Conservation (phyloP, 2,329 filamentous ascomycete genomes). For the Ceratocystis albifundus region DNA sequence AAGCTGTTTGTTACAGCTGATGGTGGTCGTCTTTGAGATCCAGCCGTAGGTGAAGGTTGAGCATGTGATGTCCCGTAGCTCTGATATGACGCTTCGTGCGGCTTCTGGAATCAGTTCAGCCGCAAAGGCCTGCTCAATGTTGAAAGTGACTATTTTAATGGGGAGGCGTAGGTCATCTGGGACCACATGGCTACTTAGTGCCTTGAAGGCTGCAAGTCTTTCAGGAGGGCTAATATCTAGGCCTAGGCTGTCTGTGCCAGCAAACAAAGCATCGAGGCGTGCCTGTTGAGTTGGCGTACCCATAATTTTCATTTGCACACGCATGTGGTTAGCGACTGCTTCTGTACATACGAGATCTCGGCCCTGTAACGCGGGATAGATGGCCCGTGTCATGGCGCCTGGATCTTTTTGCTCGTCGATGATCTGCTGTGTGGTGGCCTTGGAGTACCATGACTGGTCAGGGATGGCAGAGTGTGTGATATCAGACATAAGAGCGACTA, state of each 20-base stretch:
- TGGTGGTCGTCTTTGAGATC: not conserved
- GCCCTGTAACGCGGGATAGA: constrained; percentile 3
- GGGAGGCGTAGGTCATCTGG: constrained; percentile 4
- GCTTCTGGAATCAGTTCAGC: not conserved
- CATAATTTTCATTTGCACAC: constrained; percentile 15
- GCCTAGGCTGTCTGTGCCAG: not conserved
- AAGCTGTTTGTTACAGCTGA: constrained; percentile 14
- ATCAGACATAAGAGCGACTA: constrained; percentile 13
- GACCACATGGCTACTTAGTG: not conserved
- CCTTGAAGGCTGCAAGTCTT: constrained; percentile 8
- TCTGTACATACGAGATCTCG: constrained; percentile 10
- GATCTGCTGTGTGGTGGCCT: constrained; percentile 11
- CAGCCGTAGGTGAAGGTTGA: constrained; percentile 14
- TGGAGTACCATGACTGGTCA: constrained; percentile 12
- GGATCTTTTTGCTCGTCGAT: constrained; percentile 3
- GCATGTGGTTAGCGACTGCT: constrained; percentile 5
- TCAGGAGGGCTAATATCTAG: not conserved
- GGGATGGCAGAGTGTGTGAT: constrained; percentile 4
- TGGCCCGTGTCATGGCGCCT: not conserved
- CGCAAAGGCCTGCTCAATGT: constrained; percentile 10
- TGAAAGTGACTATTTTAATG: not conserved
- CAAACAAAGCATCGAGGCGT: constrained; percentile 2
- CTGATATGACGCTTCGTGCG: not conserved
- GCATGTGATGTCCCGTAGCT: constrained; percentile 8
- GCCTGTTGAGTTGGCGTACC: constrained; percentile 9